Evolutionary conservation across 106 monocot genomes (phyloP).

Genomic region (Xerophyta viscosa): DNA sequence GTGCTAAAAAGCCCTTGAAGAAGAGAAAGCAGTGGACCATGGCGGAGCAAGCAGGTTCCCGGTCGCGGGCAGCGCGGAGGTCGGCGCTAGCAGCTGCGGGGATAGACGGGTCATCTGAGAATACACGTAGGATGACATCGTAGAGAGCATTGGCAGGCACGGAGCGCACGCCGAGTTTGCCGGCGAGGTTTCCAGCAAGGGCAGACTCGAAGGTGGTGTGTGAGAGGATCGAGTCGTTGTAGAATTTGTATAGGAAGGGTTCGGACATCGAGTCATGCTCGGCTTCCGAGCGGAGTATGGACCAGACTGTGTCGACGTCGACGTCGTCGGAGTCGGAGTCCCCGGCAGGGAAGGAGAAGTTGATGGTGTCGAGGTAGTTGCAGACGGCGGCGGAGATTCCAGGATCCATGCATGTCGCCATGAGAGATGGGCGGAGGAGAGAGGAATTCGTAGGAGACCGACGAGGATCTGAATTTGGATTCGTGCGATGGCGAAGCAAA

Average conservation of each 20-base stretch:
- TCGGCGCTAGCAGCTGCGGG: slow-evolving; percentile 27
- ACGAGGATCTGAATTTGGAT: too few relatives aligned
- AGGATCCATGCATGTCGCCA: too few relatives aligned
- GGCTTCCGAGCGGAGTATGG: slow-evolving; percentile 36
- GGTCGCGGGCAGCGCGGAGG: slow-evolving; percentile 36
- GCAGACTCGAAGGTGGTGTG: slow-evolving; percentile 57
- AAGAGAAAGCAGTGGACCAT: slow-evolving; percentile 44
- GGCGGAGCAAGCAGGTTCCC: slow-evolving; percentile 48
- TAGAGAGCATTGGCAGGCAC: slow-evolving; percentile 21
- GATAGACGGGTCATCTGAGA: slow-evolving; percentile 15
- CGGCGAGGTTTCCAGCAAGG: slow-evolving; percentile 46
- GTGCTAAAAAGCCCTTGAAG: slow-evolving; percentile 57
- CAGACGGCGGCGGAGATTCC: too few relatives aligned
- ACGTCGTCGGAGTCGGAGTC: too few relatives aligned
- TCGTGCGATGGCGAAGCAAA: too few relatives aligned
- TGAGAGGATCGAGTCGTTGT: slow-evolving; percentile 41
- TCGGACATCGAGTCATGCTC: slow-evolving; percentile 39
- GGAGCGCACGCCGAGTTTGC: slow-evolving; percentile 28
- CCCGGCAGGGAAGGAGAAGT: too few relatives aligned
- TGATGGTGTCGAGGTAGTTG: too few relatives aligned
- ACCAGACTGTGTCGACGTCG: slow-evolving; percentile 43
- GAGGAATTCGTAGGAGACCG: too few relatives aligned
- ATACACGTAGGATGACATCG: slow-evolving; percentile 17
- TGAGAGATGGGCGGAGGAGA: too few relatives aligned
- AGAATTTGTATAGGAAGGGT: slow-evolving; percentile 41